Evolutionary conservation across 1,139 yeast species (phyloP).

Genomic region (Yamadazyma diddensiae): DNA sequence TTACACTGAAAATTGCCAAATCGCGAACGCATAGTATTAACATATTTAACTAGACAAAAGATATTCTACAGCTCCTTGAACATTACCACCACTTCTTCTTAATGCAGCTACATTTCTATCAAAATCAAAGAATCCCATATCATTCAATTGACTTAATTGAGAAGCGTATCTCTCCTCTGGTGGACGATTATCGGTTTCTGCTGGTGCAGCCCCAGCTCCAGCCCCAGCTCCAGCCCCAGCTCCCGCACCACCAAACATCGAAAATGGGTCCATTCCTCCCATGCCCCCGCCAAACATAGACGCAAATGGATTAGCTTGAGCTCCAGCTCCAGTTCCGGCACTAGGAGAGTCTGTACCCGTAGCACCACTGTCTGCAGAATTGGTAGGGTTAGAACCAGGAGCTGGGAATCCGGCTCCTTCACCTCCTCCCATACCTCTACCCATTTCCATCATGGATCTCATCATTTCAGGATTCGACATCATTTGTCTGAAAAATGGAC

Average conservation of each 20-base stretch:
- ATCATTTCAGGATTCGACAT: slow-evolving; percentile 80
- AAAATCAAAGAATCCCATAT: slow-evolving; percentile 93
- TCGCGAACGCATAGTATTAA: too few species aligned
- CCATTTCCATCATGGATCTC: slow-evolving; percentile 78
- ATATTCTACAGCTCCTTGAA: slow-evolving; percentile 94
- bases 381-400: slow-evolving; percentile 47
- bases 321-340: slow-evolving; percentile 19
- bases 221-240: slow-evolving; percentile 29
- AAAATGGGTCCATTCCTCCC: slow-evolving; percentile 40
- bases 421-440: slow-evolving; percentile 43
- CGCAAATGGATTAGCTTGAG: slow-evolving; percentile 52
- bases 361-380: slow-evolving; percentile 13
- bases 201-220: slow-evolving; percentile 26
- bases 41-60: slow-evolving; percentile 38
- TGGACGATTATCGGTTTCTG: slow-evolving; percentile 75
- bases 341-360: slow-evolving; percentile 16
- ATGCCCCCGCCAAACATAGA: slow-evolving; percentile 40
- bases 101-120: slow-evolving; percentile 89
- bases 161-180: slow-evolving; percentile 92
- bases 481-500: slow-evolving; percentile 83
- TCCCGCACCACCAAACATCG: slow-evolving; percentile 49
- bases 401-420: slow-evolving; percentile 48
- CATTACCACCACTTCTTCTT: slow-evolving; percentile 94
- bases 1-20: too few species aligned
- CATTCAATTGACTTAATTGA: slow-evolving; percentile 92